Percentiles rank a stretch among this genome's conserved stretches.
Conservation (phyloP, 2,329 filamentous ascomycete genomes). For the Ophiostoma ulmi region DNA sequence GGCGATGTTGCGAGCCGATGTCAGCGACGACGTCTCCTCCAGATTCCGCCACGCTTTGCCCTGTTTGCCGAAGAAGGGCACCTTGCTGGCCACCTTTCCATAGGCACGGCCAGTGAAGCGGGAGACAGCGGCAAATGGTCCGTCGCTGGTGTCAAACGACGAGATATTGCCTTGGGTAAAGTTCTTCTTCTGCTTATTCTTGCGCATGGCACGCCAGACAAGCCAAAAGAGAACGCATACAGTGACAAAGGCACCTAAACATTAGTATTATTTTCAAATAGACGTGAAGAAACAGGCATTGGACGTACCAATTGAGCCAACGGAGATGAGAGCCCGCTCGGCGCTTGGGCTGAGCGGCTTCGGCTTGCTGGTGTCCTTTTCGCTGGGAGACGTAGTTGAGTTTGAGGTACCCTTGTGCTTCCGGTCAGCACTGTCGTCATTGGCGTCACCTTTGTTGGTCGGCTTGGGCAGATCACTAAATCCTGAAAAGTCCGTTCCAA, state of each 20-base stretch:
- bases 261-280: neutral
- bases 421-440: neutral
- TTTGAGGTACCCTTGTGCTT: neutral
- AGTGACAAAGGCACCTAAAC: slow-evolving; percentile 42
- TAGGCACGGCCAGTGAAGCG: slow-evolving; percentile 22
- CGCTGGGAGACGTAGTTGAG: neutral
- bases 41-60: slow-evolving; percentile 33
- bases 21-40: slow-evolving; percentile 28
- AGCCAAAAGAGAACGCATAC: slow-evolving; percentile 44
- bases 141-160: slow-evolving; percentile 17
- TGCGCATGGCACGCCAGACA: slow-evolving; percentile 39
- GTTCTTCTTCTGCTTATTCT: slow-evolving; percentile 31
- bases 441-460: slow-evolving; percentile 9
- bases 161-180: slow-evolving; percentile 13
- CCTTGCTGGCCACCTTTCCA: slow-evolving; percentile 30
- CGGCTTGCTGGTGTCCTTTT: slow-evolving; percentile 13
- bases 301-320: slow-evolving; percentile 35
- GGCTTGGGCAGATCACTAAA: slow-evolving; percentile 7
- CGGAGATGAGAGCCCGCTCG: slow-evolving; percentile 34
- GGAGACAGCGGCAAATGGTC: slow-evolving; percentile 1
- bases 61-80: slow-evolving; percentile 36
- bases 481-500: slow-evolving; percentile 14
- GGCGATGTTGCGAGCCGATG: slow-evolving; percentile 3
- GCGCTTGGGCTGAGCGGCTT: slow-evolving; percentile 28
- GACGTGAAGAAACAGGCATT: neutral